Base-by-base conservation (phyloP, 306 rosid genomes). In the Cicer chorassanicum region DNA sequence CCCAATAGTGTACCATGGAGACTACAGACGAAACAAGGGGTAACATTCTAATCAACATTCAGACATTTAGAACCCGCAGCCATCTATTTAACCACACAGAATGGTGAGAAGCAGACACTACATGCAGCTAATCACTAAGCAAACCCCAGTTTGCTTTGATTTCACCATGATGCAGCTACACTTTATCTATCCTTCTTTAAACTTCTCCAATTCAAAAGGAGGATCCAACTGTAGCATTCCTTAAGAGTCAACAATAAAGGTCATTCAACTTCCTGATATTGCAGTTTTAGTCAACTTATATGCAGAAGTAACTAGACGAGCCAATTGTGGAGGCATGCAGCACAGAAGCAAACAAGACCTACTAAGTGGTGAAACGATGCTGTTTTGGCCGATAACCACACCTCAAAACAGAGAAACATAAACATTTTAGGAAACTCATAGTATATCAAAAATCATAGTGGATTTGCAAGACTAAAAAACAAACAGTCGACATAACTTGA, bases 351-450 rank as follows among this genome's bases (percentile, higher is more conserved):
- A 87, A 82, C 86, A 82, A 75, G 79, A 82, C 84, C 88, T 78
- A 78, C 83, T 80, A 78, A 74, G 88, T 34, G 54, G 81, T 57
- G 84, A 82, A 84, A 84, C 75, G 42, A 80, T 54, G 89, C 86
- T 81, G 67, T 82, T 85, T 86, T 71, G 81, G 92, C 93, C 78
- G 81, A 85, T 79, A 82, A 83, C 82, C 86, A 84, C 80, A 87
- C 97, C 91, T 93, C 98, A 88, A 82, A 86, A 82, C 84, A 89
- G 86, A 86, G 87, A 87, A 84, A 85, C 70, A 81, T 63, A 65
- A 83, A 82, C 61, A 38, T 64, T 82, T 88, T 74, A 82, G 89
- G 83, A 82, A 70, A 48, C 54, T 68, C 13, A 78, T 80, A 83
- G 81, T 45, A 76, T 42, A 51, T 68, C 0, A 56, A 80, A 80